Conservation (phyloP, 768 basidiomycete genomes). For the Pisolithus microcarpus region DNA sequence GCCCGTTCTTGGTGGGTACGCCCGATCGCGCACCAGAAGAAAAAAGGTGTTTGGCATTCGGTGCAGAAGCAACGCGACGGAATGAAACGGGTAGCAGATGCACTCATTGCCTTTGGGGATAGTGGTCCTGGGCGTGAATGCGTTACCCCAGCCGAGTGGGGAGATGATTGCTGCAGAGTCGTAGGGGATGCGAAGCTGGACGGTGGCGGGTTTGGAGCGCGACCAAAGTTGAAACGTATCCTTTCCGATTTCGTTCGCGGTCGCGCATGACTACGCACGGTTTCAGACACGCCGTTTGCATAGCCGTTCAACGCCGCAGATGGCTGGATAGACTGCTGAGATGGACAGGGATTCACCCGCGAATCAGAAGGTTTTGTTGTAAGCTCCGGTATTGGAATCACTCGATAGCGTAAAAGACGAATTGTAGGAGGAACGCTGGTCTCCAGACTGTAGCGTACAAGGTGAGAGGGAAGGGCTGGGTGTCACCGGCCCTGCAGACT, state of each 20-base stretch:
- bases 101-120: slow-evolving; percentile 62
- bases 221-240: slow-evolving; percentile 40
- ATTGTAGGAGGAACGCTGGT: slow-evolving; percentile 69
- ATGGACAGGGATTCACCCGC: slow-evolving; percentile 6
- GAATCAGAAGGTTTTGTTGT: slow-evolving; percentile 25
- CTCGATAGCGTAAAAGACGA: slow-evolving; percentile 72
- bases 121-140: slow-evolving; percentile 44
- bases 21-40: slow-evolving; percentile 49
- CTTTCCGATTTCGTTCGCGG: slow-evolving; percentile 43
- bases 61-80: slow-evolving; percentile 91
- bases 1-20: slow-evolving; percentile 65
- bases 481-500: slow-evolving; percentile 28
- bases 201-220: slow-evolving; percentile 33
- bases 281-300: slow-evolving; percentile 16
- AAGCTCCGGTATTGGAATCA: slow-evolving; percentile 48
- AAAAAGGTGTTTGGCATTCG: slow-evolving; percentile 92
- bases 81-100: slow-evolving; percentile 83
- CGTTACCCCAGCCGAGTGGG: slow-evolving; percentile 17
- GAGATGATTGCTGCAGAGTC: slow-evolving; percentile 37
- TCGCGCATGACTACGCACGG: slow-evolving; percentile 19
- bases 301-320: slow-evolving; percentile 5
- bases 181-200: slow-evolving; percentile 23
- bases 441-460: slow-evolving; percentile 43
- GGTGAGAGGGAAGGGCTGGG: slow-evolving; percentile 48
- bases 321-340: slow-evolving; percentile 7